Percentiles rank a stretch among this genome's conserved stretches.
These are phyloP conservation scores for Lablab purpureus DNA, from an alignment of 306 rosid genomes.

Conservation along the genomic window DNA sequence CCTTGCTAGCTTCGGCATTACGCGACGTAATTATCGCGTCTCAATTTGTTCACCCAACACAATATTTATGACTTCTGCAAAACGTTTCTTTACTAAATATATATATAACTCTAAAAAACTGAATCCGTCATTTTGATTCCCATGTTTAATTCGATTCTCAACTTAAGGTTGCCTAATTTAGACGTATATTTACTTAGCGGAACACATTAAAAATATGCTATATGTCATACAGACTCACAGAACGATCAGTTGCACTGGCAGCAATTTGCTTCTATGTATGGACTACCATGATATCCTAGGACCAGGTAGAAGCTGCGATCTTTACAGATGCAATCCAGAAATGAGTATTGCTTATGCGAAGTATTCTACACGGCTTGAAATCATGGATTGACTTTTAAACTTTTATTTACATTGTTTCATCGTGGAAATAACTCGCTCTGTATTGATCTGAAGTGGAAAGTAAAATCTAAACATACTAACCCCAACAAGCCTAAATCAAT, in stretches of 20 bases:
- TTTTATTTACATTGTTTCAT: background rate
- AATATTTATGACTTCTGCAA: background rate
- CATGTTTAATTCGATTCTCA: background rate
- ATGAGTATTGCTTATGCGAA: background rate
- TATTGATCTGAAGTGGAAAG: background rate
- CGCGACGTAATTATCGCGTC: no score
- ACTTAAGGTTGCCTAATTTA: background rate
- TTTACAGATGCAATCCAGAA: no score
- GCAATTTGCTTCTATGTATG: no score
- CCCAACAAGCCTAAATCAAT: conserved; percentile 3
- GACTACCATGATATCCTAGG: no score
- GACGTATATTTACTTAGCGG: background rate
- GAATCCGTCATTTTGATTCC: background rate
- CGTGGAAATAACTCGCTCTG: background rate
- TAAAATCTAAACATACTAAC: background rate
- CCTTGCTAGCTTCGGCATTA: no score
- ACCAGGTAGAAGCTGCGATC: no score
- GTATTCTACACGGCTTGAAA: background rate
- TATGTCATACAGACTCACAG: no score
- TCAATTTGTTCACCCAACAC: background rate
- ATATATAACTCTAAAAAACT: no score
- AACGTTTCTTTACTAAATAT: background rate
- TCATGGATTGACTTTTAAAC: background rate
- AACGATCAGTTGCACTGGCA: no score
- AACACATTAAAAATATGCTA: no score